Conservation (phyloP, 2,329 filamentous ascomycete species). For the Pseudocercospora macadamiae region DNA sequence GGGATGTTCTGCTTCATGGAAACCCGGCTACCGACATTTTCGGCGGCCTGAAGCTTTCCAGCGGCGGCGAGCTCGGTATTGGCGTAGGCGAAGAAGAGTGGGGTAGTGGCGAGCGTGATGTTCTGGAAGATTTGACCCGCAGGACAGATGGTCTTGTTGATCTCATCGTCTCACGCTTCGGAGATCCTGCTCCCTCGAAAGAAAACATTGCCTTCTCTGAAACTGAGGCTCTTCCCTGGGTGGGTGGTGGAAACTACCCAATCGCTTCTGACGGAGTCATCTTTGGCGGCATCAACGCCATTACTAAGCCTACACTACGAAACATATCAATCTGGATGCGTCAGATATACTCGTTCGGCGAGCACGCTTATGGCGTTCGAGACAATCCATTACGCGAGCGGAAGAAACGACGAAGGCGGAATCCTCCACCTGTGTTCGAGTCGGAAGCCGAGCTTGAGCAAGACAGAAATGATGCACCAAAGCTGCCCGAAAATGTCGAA, state of each 20-base stretch:
- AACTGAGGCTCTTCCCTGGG: slow-evolving; percentile 60
- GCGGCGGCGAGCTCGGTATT: slow-evolving; percentile 86
- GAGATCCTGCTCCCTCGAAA: slow-evolving; percentile 53
- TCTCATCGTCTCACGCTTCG: slow-evolving; percentile 84
- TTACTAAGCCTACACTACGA: slow-evolving; percentile 71
- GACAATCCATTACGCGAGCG: slow-evolving; percentile 74
- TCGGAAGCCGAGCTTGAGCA: slow-evolving; percentile 9
- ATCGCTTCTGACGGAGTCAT: slow-evolving; percentile 78
- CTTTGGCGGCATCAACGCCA: slow-evolving; percentile 76
- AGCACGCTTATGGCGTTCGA: slow-evolving; percentile 80
- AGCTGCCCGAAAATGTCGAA: slow-evolving; percentile 12
- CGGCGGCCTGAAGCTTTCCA: slow-evolving; percentile 82
- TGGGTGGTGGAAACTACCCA: slow-evolving; percentile 71
- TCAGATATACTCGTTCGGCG: slow-evolving; percentile 80
- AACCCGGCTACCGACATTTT: slow-evolving; percentile 82
- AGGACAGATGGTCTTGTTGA: slow-evolving; percentile 85
- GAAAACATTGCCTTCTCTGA: slow-evolving; percentile 31
- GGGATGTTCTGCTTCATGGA: slow-evolving; percentile 88
- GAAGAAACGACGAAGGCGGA: slow-evolving; percentile 49
- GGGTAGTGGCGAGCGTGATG: slow-evolving; percentile 89
- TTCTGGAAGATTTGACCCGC: slow-evolving; percentile 82
- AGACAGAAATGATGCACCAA: slow-evolving; percentile 2
- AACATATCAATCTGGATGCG: slow-evolving; percentile 85
- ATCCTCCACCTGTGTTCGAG: slow-evolving; percentile 25
- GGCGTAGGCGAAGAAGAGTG: slow-evolving; percentile 95